Evolutionary conservation across 106 monocot species (phyloP).

Genomic region (Gastrodia elata): DNA sequence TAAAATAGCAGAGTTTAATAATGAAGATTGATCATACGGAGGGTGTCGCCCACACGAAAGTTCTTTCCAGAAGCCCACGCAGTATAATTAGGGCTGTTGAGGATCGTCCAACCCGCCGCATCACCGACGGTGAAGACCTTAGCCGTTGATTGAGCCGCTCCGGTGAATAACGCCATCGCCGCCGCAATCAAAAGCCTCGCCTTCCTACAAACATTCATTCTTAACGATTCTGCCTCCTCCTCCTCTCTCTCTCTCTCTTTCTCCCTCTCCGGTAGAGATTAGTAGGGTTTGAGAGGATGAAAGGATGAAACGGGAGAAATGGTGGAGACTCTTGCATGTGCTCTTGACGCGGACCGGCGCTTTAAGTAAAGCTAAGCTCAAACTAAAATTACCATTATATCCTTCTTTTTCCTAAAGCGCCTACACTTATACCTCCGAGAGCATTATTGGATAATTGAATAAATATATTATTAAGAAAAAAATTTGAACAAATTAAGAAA

Average conservation of each 20-base stretch:
- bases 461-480: too few relatives aligned
- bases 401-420: too few relatives aligned
- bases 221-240: not conserved
- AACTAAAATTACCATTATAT: too few relatives aligned
- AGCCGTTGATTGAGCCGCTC: slow-evolving; percentile 1
- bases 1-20: not conserved
- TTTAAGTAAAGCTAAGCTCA: too few relatives aligned
- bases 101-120: slow-evolving; percentile 20
- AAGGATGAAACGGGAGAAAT: too few relatives aligned
- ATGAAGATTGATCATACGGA: slow-evolving; percentile 23
- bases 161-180: not conserved
- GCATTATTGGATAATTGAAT: too few relatives aligned
- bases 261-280: too few relatives aligned
- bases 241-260: not conserved
- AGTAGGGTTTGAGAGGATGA: too few relatives aligned
- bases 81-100: slow-evolving; percentile 16
- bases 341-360: too few relatives aligned
- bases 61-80: slow-evolving; percentile 22
- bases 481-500: too few relatives aligned
- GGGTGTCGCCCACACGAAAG: slow-evolving; percentile 35
- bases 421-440: too few relatives aligned
- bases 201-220: not conserved
- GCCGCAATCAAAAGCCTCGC: not conserved
- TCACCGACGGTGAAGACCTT: slow-evolving; percentile 31
- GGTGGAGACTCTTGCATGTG: too few relatives aligned